Conservation (phyloP, 371 early-diverging fungal species). For the Haplosporangium sp. region DNA sequence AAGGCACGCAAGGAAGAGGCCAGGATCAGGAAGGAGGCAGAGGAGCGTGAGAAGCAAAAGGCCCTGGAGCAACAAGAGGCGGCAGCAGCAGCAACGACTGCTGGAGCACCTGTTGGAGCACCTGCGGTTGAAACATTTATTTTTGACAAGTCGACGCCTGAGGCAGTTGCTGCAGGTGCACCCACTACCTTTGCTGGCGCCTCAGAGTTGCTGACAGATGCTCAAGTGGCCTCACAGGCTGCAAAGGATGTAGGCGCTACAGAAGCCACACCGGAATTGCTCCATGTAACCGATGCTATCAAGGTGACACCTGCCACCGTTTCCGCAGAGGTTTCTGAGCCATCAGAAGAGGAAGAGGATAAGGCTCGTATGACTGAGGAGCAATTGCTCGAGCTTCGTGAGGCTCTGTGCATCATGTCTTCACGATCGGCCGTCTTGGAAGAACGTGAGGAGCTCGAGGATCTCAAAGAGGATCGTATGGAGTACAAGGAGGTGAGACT, state of each 20-base stretch:
- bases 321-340: background rate
- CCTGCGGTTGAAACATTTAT: slow-evolving; percentile 5
- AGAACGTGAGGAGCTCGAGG: slow-evolving; percentile 75
- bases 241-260: slow-evolving; percentile 44
- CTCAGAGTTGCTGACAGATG: slow-evolving; percentile 57
- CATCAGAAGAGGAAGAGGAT: slow-evolving; percentile 53
- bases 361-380: slow-evolving; percentile 67
- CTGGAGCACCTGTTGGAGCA: slow-evolving; percentile 5
- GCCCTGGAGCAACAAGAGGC: slow-evolving; percentile 15
- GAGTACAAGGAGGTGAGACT: slow-evolving; percentile 71
- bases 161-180: slow-evolving; percentile 15
- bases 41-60: slow-evolving; percentile 53
- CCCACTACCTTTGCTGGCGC: slow-evolving; percentile 27
- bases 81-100: background rate
- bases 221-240: slow-evolving; percentile 55
- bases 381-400: slow-evolving; percentile 72
- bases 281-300: slow-evolving; percentile 12
- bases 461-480: slow-evolving; percentile 71
- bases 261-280: slow-evolving; percentile 15
- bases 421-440: slow-evolving; percentile 72
- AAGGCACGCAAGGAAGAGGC: slow-evolving; percentile 63
- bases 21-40: slow-evolving; percentile 56
- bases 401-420: slow-evolving; percentile 70
- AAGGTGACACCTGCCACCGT: slow-evolving; percentile 1
- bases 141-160: slow-evolving; percentile 18